Conservation (phyloP, 179 eudicot species). For the Gypsophila paniculata region DNA sequence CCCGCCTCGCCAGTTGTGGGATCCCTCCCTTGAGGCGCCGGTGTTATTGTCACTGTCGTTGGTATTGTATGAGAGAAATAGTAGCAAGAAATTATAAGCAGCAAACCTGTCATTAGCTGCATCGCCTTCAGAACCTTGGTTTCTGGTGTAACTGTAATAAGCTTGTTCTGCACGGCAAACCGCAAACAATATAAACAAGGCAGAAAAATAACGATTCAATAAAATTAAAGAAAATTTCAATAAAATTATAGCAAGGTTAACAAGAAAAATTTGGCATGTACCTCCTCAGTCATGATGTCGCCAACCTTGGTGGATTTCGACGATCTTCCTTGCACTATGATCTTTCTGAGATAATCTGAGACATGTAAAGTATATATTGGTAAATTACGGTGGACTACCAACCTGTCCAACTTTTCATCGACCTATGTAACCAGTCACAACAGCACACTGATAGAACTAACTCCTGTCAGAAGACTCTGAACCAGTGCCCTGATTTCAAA, state of each 20-base stretch:
- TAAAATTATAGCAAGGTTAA: background rate
- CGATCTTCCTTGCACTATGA: conserved; percentile 98
- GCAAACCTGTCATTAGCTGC: conserved; percentile 92
- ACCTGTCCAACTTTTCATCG: background rate
- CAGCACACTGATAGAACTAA: background rate
- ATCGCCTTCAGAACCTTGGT: conserved; percentile 93
- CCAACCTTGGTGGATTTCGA: conserved; percentile 96
- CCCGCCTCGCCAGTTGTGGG: too few species aligned
- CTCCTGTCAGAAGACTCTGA: too few species aligned
- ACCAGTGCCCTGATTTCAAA: too few species aligned
- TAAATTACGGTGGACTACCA: background rate
- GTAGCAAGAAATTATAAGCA: background rate
- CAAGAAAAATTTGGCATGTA: conserved; percentile 21
- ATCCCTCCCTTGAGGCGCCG: too few species aligned
- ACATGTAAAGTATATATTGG: background rate
- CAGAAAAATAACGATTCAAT: background rate
- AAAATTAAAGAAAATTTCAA: background rate
- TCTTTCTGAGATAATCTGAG: conserved; percentile 93
- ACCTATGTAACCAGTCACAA: background rate
- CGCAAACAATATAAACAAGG: background rate
- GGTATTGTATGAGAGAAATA: background rate
- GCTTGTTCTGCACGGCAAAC: conserved; percentile 79
- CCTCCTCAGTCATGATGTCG: conserved; percentile 99
- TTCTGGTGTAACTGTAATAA: conserved; percentile 77
- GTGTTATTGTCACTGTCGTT: too few species aligned